These are phyloP conservation scores for Thalassiosira sp. DNA, from an alignment of 352 stramenopile genomes.

Conservation along the genomic window DNA sequence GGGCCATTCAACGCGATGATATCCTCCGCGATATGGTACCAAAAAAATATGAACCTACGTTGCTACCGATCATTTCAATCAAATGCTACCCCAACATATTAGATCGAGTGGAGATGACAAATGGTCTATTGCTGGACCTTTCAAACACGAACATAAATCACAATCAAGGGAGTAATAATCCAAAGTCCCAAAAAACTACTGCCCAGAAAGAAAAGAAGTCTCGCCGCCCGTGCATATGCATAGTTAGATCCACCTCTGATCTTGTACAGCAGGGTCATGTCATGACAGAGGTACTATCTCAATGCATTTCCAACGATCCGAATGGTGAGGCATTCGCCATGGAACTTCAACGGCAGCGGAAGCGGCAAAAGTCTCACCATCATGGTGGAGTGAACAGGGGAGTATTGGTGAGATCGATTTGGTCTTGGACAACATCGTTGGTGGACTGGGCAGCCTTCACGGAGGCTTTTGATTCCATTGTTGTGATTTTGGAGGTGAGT, in stretches of 20 bases:
- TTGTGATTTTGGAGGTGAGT: conserved; percentile 54
- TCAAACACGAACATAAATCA: conserved; percentile 6
- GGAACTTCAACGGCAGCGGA: conserved; percentile 46
- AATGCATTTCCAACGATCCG: conserved; percentile 47
- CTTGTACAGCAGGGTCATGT: conserved; percentile 32
- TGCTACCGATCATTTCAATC: conserved; percentile 41
- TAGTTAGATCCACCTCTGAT: conserved; percentile 31
- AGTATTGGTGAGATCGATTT: conserved; percentile 38
- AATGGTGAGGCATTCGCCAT: conserved; percentile 51
- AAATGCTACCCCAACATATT: conserved; percentile 48
- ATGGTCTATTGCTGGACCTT: conserved; percentile 25
- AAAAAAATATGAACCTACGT: conserved; percentile 32
- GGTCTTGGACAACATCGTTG: conserved; percentile 34
- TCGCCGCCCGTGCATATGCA: conserved; percentile 40
- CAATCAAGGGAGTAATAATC: neutral
- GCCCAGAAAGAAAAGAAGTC: too few relatives aligned
- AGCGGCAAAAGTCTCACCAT: conserved; percentile 34
- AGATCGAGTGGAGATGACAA: conserved; percentile 34
- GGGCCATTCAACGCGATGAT: conserved; percentile 4
- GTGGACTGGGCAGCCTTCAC: conserved; percentile 46
- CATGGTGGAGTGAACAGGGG: conserved; percentile 25
- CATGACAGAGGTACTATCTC: conserved; percentile 43
- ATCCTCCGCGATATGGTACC: conserved; percentile 12
- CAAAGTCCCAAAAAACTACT: conserved; percentile 1
- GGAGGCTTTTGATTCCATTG: conserved; percentile 41